These are phyloP conservation scores for Dalbergia cultrata DNA, from an alignment of 306 rosid genomes.

Conservation along the genomic window DNA sequence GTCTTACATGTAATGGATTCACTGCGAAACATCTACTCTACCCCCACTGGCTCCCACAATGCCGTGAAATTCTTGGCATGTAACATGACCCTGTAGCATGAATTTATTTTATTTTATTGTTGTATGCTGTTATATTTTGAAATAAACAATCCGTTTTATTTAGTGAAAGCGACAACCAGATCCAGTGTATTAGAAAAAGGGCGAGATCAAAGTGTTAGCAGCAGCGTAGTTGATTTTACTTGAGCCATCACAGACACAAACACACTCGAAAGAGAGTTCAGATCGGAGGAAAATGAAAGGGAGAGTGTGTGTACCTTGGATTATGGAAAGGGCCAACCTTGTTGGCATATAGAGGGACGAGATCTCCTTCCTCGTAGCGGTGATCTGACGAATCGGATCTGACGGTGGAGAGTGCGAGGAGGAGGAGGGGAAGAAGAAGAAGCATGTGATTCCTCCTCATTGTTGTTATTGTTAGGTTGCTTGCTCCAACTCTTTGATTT, in stretches of 20 bases:
- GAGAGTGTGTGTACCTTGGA: conserved; percentile 52
- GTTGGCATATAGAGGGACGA: conserved; percentile 64
- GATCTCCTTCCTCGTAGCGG: conserved; percentile 56
- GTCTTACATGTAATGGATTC: too few species aligned
- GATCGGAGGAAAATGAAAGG: conserved; percentile 44
- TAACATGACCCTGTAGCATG: too few species aligned
- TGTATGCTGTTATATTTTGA: too few species aligned
- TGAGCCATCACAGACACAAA: not conserved
- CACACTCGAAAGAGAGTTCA: not conserved
- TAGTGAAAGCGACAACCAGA: not conserved
- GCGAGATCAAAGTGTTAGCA: not conserved
- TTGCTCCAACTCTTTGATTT: not conserved
- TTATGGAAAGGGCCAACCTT: conserved; percentile 71
- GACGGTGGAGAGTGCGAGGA: conserved; percentile 40
- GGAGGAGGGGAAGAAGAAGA: conserved; percentile 27
- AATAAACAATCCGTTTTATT: too few species aligned
- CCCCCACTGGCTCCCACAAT: too few species aligned
- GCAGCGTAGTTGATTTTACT: not conserved
- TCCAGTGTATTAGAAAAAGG: conserved; percentile 8
- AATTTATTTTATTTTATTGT: too few species aligned
- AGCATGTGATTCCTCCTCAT: conserved; percentile 32
- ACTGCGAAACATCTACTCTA: too few species aligned
- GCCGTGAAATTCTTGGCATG: too few species aligned
- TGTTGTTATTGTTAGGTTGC: not conserved
- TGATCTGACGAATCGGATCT: conserved; percentile 67